Percentiles rank a stretch among this genome's conserved stretches.
These are phyloP conservation scores for Fusarium euwallaceae DNA, from an alignment of 2,329 filamentous ascomycete genomes.

Conservation along the genomic window DNA sequence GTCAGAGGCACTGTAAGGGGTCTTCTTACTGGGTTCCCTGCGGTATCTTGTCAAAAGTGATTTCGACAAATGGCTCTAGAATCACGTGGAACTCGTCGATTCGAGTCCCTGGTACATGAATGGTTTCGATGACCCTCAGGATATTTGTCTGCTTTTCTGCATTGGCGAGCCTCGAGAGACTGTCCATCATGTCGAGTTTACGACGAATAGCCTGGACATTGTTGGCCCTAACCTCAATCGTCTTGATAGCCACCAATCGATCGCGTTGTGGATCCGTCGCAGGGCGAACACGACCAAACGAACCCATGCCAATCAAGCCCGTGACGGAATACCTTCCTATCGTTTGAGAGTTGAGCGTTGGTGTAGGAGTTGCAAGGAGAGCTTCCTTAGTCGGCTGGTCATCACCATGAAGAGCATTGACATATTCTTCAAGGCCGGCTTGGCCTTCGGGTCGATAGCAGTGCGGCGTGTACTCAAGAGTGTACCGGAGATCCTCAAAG, in stretches of 20 bases:
- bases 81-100: background rate
- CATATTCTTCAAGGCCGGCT: background rate
- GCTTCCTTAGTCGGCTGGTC: background rate
- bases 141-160: background rate
- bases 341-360: background rate
- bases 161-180: background rate
- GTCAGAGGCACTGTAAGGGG: background rate
- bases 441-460: background rate
- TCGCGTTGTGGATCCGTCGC: background rate
- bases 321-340: background rate
- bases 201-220: background rate
- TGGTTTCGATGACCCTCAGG: background rate
- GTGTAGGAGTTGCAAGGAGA: background rate
- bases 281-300: background rate
- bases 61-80: constrained; percentile 1
- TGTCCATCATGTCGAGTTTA: background rate
- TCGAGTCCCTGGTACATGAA: background rate
- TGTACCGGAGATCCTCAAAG: constrained; percentile 5
- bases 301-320: background rate
- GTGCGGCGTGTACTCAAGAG: constrained; percentile 1
- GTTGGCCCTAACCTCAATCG: background rate
- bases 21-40: background rate
- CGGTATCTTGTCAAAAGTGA: background rate
- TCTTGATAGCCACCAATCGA: background rate
- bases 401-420: background rate